A percentile compares a stretch with the other conserved stretches of the same genome.
Conservation (phyloP, 345 rosid genomes). For the Hevea brasiliensis region DNA sequence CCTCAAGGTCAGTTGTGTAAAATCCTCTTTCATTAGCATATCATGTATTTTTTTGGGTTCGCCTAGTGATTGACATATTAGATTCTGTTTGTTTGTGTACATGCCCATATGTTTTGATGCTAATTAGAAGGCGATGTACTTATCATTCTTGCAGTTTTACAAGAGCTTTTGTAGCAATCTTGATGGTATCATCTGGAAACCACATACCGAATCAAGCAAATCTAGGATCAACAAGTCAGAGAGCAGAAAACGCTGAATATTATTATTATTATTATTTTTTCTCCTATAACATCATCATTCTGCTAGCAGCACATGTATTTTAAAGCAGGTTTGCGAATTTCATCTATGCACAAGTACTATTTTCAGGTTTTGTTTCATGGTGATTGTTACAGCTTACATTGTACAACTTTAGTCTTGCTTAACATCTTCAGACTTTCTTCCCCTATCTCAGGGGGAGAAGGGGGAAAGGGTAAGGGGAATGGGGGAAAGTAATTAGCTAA, state of each 20-base stretch:
- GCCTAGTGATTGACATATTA: background rate
- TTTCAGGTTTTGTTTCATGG: background rate
- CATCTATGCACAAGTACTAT: background rate
- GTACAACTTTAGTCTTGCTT: background rate
- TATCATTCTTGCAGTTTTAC: constrained; percentile 64
- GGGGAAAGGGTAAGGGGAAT: background rate
- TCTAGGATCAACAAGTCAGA: constrained; percentile 54
- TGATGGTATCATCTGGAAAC: constrained; percentile 93
- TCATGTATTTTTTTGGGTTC: background rate
- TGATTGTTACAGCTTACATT: background rate
- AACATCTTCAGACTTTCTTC: background rate
- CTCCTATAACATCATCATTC: too few relatives aligned
- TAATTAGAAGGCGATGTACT: background rate
- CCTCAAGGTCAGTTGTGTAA: constrained; percentile 59
- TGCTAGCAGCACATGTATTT: too few relatives aligned
- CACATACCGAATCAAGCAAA: constrained; percentile 58
- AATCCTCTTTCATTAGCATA: background rate
- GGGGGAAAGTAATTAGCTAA: background rate
- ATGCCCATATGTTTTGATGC: background rate
- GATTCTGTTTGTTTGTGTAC: too few relatives aligned
- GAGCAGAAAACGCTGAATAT: constrained; percentile 69
- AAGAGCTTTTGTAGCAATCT: constrained; percentile 80
- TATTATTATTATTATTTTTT: too few relatives aligned
- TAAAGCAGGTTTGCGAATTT: background rate
- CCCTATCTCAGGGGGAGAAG: too few relatives aligned